Percentiles rank a stretch among this genome's conserved stretches.
Conservation (phyloP, 2,329 filamentous ascomycete species). For the Trichoderma breve region DNA sequence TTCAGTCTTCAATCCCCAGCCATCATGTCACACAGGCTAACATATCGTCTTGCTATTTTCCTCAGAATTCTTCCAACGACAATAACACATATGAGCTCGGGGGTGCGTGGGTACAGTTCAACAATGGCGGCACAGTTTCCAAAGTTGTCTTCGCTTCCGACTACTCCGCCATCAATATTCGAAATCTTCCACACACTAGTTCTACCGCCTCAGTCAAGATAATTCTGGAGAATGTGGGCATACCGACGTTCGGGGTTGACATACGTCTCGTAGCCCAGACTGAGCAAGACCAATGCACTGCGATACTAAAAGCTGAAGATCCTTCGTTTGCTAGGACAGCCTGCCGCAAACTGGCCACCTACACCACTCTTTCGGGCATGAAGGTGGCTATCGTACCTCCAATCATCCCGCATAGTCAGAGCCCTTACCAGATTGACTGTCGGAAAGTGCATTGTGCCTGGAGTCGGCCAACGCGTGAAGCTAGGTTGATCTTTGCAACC, state of each 20-base stretch:
- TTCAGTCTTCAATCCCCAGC: neutral
- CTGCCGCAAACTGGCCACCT: conserved; percentile 1
- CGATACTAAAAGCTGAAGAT: neutral
- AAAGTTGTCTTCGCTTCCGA: conserved; percentile 36
- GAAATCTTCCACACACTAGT: conserved; percentile 27
- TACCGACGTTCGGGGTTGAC: neutral
- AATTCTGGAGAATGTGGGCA: neutral
- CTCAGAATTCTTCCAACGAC: neutral
- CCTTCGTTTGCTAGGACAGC: neutral
- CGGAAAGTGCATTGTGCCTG: conserved; percentile 38
- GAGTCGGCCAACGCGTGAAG: conserved; percentile 32
- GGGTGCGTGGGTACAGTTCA: conserved; percentile 34
- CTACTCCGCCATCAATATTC: conserved; percentile 37
- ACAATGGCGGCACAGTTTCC: conserved; percentile 31
- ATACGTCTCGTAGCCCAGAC: neutral
- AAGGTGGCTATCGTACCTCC: neutral
- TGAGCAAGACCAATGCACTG: neutral
- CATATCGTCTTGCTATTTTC: neutral
- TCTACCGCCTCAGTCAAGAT: conserved; percentile 2
- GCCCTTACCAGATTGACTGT: conserved; percentile 33
- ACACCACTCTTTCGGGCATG: neutral
- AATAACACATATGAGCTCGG: conserved; percentile 1
- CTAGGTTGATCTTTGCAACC: conserved; percentile 31
- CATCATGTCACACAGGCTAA: neutral
- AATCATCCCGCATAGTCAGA: conserved; percentile 28